phyloP scores from a whole-genome alignment of 768 basidiomycete genomes.

The Tricholoma hemisulphureum region DNA sequence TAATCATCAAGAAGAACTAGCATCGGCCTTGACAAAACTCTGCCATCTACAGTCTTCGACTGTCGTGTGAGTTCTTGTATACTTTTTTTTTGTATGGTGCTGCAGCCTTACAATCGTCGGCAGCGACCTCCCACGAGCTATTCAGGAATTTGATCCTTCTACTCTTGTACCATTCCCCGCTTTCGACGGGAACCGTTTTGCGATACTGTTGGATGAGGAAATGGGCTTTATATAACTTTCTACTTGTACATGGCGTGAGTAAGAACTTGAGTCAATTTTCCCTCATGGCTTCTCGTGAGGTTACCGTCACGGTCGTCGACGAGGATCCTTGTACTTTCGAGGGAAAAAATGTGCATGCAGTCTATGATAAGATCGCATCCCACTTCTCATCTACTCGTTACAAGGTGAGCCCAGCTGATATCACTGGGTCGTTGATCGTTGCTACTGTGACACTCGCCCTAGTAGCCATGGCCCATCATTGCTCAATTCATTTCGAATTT shows the following conservation, averaged over 20 bases:
- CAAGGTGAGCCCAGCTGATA: slow-evolving; percentile 52
- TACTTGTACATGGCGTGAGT: background rate
- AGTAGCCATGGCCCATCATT: slow-evolving; percentile 95
- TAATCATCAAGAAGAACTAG: slow-evolving; percentile 92
- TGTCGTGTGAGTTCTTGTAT: slow-evolving; percentile 48
- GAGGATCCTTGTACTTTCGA: slow-evolving; percentile 63
- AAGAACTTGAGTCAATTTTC: background rate
- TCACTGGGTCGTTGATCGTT: background rate
- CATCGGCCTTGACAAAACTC: slow-evolving; percentile 57
- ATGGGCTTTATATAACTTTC: slow-evolving; percentile 58
- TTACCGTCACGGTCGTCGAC: slow-evolving; percentile 41
- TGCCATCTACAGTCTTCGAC: slow-evolving; percentile 58
- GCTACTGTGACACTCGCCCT: slow-evolving; percentile 2
- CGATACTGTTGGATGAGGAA: slow-evolving; percentile 67
- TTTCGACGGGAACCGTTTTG: slow-evolving; percentile 67
- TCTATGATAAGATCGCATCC: slow-evolving; percentile 82
- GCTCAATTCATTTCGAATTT: slow-evolving; percentile 68
- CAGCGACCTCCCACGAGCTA: slow-evolving; percentile 56
- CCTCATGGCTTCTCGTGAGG: slow-evolving; percentile 9
- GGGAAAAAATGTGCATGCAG: slow-evolving; percentile 69
- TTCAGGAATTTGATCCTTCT: slow-evolving; percentile 47
- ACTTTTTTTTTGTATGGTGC: background rate
- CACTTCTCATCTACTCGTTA: slow-evolving; percentile 91
- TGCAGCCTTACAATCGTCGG: background rate
- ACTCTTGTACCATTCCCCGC: slow-evolving; percentile 59